phyloP scores from a whole-genome alignment of 345 rosid genomes.

The Sisymbrium irio region DNA sequence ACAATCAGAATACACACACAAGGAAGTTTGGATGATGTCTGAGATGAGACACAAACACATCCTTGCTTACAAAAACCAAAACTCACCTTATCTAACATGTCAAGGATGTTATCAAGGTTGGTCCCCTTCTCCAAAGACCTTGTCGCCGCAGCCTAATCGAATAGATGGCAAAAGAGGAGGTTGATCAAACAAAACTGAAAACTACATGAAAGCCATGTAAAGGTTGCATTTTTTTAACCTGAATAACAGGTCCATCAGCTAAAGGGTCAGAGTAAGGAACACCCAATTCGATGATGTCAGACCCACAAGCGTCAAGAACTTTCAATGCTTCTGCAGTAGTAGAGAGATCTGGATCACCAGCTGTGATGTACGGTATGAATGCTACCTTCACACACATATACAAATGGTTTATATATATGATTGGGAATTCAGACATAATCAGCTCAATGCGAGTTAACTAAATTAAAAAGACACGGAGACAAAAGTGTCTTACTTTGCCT shows the following conservation, averaged over 20 bases:
- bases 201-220: not conserved
- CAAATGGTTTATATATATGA: not conserved
- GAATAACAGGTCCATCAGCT: slow-evolving; percentile 96
- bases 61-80: not conserved
- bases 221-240: slow-evolving; percentile 46
- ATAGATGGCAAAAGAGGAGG: not conserved
- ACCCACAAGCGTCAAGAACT: slow-evolving; percentile 76
- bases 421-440: not conserved
- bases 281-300: slow-evolving; percentile 82
- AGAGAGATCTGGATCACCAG: slow-evolving; percentile 96
- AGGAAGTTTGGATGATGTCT: not conserved
- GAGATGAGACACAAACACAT: not conserved
- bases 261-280: slow-evolving; percentile 91
- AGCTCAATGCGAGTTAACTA: slow-evolving; percentile 1
- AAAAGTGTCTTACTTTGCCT: slow-evolving; percentile 59
- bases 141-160: slow-evolving; percentile 79
- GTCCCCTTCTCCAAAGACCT: slow-evolving; percentile 75
- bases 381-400: slow-evolving; percentile 59
- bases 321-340: slow-evolving; percentile 85
- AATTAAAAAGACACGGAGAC: too few species aligned
- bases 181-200: slow-evolving; percentile 14
- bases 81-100: slow-evolving; percentile 80
- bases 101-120: slow-evolving; percentile 56
- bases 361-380: slow-evolving; percentile 85
- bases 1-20: not conserved